A percentile compares a stretch with the other conserved stretches of the same genome.
These are phyloP conservation scores for Cutaneotrichosporon arboriforme DNA, from an alignment of 1,284 basidiomycete species.

Conservation along the genomic window DNA sequence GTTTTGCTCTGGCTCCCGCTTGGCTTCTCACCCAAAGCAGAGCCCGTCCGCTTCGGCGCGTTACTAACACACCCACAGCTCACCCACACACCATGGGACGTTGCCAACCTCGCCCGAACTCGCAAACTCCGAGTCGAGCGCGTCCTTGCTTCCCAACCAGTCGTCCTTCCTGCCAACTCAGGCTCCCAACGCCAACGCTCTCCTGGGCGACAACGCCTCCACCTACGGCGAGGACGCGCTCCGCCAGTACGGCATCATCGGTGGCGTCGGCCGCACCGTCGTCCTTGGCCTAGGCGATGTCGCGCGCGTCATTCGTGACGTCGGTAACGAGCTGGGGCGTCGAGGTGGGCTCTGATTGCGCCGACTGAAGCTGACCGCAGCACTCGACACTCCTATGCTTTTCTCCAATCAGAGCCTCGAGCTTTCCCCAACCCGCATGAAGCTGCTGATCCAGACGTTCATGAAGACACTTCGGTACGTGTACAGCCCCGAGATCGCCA, in stretches of 20 bases:
- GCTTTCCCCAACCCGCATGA: slow-evolving; percentile 64
- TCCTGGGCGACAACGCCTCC: slow-evolving; percentile 31
- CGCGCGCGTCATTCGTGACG: slow-evolving; percentile 61
- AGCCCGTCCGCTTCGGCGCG: too few relatives aligned
- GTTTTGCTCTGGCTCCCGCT: neutral
- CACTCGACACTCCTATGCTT: slow-evolving; percentile 78
- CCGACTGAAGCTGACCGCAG: slow-evolving; percentile 37
- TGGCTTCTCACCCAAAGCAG: too few relatives aligned
- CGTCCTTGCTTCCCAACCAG: slow-evolving; percentile 27
- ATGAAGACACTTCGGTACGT: slow-evolving; percentile 49
- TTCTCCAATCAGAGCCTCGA: slow-evolving; percentile 82
- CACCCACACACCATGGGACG: neutral
- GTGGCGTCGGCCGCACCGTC: slow-evolving; percentile 28
- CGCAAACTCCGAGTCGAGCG: slow-evolving; percentile 1
- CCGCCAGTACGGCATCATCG: slow-evolving; percentile 37
- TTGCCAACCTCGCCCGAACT: neutral
- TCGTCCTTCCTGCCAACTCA: slow-evolving; percentile 32
- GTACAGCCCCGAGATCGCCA: too few relatives aligned
- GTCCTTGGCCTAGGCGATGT: slow-evolving; percentile 69
- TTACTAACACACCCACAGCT: too few relatives aligned
- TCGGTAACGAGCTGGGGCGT: slow-evolving; percentile 64
- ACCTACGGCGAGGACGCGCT: slow-evolving; percentile 23
- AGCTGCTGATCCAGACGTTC: slow-evolving; percentile 68
- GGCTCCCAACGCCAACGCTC: slow-evolving; percentile 22
- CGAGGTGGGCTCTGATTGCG: slow-evolving; percentile 48